Evolutionary conservation across 2,329 filamentous ascomycete species (phyloP).

Genomic region (Nectriaceae sp.): DNA sequence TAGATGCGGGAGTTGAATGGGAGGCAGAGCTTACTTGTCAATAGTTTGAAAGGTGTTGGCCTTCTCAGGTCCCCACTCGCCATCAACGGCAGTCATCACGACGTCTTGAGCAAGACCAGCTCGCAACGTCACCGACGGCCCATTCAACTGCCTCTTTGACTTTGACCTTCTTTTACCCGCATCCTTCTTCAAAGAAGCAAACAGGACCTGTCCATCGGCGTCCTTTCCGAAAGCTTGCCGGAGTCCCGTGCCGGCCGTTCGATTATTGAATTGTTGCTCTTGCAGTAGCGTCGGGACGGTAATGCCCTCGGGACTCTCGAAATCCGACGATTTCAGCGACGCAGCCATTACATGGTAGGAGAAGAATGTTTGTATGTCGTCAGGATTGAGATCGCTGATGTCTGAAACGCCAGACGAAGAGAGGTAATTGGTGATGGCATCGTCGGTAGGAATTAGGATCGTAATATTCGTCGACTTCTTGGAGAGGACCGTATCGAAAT

Average conservation of each 20-base stretch:
- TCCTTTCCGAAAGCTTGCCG: conserved; percentile 10
- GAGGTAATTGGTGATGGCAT: conserved; percentile 19
- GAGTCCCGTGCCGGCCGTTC: conserved; percentile 13
- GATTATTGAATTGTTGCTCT: conserved; percentile 18
- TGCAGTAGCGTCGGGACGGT: conserved; percentile 16
- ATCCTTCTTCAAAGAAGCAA: conserved; percentile 5
- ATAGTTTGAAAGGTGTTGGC: conserved; percentile 20
- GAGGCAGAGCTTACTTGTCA: conserved; percentile 9
- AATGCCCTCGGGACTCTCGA: conserved; percentile 7
- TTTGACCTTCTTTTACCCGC: conserved; percentile 1
- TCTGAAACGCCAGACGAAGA: conserved; percentile 3
- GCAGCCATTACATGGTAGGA: conserved; percentile 18
- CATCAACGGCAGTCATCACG: conserved; percentile 22
- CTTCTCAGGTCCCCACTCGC: conserved; percentile 17
- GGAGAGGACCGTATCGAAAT: conserved; percentile 3
- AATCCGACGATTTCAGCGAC: conserved; percentile 10
- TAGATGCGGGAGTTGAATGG: rapidly evolving
- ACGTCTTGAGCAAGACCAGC: conserved; percentile 21
- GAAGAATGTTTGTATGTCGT: conserved; percentile 16
- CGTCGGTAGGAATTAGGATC: conserved; percentile 20
- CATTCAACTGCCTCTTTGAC: conserved; percentile 5
- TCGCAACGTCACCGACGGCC: conserved; percentile 10
- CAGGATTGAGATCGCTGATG: conserved; percentile 5
- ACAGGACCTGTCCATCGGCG: conserved; percentile 19
- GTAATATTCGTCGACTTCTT: conserved; percentile 16